Conservation (phyloP, 2,329 filamentous ascomycete genomes). For the Xylogone sp. region DNA sequence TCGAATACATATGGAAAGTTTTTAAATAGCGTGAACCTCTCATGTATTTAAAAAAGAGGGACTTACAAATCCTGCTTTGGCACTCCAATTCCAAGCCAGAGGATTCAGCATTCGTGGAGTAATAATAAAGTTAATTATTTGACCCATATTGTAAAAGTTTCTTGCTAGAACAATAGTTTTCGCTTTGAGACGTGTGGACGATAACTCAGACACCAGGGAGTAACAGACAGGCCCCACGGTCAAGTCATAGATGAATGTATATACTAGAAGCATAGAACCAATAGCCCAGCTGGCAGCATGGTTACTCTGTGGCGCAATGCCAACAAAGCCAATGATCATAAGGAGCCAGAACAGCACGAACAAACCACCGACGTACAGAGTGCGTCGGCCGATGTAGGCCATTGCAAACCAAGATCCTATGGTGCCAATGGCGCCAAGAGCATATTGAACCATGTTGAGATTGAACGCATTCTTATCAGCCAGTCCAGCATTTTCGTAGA, state of each 20-base stretch:
- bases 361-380: conserved; percentile 45
- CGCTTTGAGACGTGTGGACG: conserved; percentile 35
- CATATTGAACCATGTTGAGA: conserved; percentile 45
- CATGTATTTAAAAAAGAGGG: neutral
- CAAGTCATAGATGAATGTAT: conserved; percentile 38
- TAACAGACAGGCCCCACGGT: conserved; percentile 42
- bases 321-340: conserved; percentile 42
- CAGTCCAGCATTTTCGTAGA: conserved; percentile 53
- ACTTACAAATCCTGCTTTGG: conserved; percentile 67
- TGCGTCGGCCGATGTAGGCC: conserved; percentile 42
- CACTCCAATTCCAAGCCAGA: conserved; percentile 77
- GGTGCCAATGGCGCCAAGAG: conserved; percentile 46
- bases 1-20: neutral
- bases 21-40: neutral
- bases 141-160: conserved; percentile 31
- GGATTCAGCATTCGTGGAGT: conserved; percentile 70
- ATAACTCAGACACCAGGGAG: conserved; percentile 37
- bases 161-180: conserved; percentile 38
- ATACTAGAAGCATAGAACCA: conserved; percentile 36
- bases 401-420: conserved; percentile 47
- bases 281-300: conserved; percentile 39
- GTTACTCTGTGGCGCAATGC: conserved; percentile 35
- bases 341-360: conserved; percentile 39
- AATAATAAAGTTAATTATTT: conserved; percentile 38
- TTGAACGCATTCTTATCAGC: conserved; percentile 44